Conservation (phyloP, 2,329 filamentous ascomycete species). For the Acephala macrosclerotiorum region DNA sequence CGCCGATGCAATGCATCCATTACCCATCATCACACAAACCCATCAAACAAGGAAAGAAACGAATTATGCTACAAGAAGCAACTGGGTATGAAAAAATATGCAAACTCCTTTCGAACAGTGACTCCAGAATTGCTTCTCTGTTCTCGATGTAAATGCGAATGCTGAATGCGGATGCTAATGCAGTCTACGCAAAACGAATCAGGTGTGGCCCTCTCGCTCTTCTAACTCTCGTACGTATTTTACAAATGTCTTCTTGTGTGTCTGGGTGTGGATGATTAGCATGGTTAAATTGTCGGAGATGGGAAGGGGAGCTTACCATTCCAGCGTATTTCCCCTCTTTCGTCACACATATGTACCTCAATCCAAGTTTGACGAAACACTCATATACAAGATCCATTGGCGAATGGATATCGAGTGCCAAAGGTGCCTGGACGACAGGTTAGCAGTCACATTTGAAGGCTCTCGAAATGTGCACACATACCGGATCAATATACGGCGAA, state of each 20-base stretch:
- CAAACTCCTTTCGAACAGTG: background rate
- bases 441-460: no score
- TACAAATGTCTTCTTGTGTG: slow-evolving; percentile 96
- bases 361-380: slow-evolving; percentile 91
- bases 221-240: slow-evolving; percentile 90
- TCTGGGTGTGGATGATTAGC: slow-evolving; percentile 51
- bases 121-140: background rate
- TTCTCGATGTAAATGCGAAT: slow-evolving; percentile 20
- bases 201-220: slow-evolving; percentile 48
- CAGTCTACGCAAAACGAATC: slow-evolving; percentile 7
- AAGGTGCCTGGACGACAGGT: slow-evolving; percentile 64
- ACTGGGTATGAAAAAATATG: slow-evolving; percentile 17
- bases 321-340: slow-evolving; percentile 86
- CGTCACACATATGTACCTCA: slow-evolving; percentile 91
- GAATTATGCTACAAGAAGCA: slow-evolving; percentile 20
- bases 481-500: slow-evolving; percentile 88
- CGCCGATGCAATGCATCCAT: slow-evolving; percentile 22
- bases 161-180: slow-evolving; percentile 18
- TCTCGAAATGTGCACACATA: no score
- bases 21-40: background rate
- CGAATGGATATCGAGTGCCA: slow-evolving; percentile 86
- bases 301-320: slow-evolving; percentile 65
- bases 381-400: slow-evolving; percentile 97
- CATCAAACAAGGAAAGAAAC: background rate
- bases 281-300: background rate